Evolutionary conservation across 495 filamentous ascomycete species (phyloP), one percentile per base, ranked within the genome.

Genomic region (Penicillium egyptiacum): DNA sequence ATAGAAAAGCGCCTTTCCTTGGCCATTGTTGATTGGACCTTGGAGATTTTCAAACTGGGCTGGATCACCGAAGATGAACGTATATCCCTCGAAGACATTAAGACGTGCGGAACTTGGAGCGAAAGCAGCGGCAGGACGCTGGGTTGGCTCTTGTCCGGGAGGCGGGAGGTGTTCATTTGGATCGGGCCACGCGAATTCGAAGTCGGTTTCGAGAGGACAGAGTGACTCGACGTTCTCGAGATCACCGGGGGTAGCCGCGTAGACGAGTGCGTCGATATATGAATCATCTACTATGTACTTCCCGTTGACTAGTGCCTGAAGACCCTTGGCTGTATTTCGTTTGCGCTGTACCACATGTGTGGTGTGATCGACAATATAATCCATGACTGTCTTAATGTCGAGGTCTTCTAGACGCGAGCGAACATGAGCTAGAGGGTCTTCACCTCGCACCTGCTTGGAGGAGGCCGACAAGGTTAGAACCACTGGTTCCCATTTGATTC

Each of bases 281-380:
- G 80, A 80, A 44, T 90, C 82, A 9, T 86, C 84, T 12, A 97
- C 92, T 46, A 98, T 87, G 59, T 85, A 85, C 76, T 81, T 88
- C 12, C 81, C 91, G 60, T 92, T 88, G 48, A 96, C 85, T 22
- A 98, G 77, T n/a, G 90, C 93, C 65, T 96, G 91, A 5, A 98
- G 72, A 0, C 87, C 88, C 57, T 89, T 91, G 3, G 91, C 83
- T 0, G 88, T 92, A 71, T 98, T 98, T 40, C 94, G 82, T 71
- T 96, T 97, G 66, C 83, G 87, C 16, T 90, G 85, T 19, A 98
- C 86, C 19, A 96, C 87, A 69, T 98, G 92, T 0, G 93, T 95
- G 0, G 94, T 97, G 0, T 78, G 70, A 40, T 72, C 81, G 37
- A 80, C 68, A 3, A 91, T 75, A 67, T 89, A 98, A 16, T 87